Base-by-base conservation (phyloP, 495 filamentous ascomycete genomes). In the Penicillium arizonense region DNA sequence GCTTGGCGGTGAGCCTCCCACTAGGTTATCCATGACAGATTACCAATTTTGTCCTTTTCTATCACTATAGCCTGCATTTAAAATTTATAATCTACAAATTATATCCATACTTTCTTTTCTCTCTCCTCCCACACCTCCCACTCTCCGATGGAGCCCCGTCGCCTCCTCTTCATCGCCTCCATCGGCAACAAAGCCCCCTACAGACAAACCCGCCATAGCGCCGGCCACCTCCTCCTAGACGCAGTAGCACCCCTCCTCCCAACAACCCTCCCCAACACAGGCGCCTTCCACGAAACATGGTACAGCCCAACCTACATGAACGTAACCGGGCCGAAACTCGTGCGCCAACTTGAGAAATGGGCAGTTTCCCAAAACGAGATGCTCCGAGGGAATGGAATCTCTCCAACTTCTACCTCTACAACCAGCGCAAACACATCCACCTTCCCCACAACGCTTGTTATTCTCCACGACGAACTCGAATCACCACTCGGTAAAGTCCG, bases 391-490 rank as follows among this genome's bases (percentile, higher is more conserved):
- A 26, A 48, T 30, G 11, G 44, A 14, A 36, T 47, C 33, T 28
- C 43, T 14, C 41, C 50, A 28, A 21, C 24, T 0, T n/a, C 49
- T 21, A 23, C 12, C n/a, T 21, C 5, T 6, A 40, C 16, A 20
- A 40, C 13, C 47, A 0, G 24, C 20, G 28, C 21, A 46, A 16
- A 30, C 6, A 10, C 46, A n/a, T 6, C 39, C 0, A 34, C 38
- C 1, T 46, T 46, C 14, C 57, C 63, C 0, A 53, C 76, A 21
- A 74, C 74, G 0, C 70, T 96, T 13, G 82, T 95, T 3, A 70
- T 96, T 2, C 71, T 96, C 24, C 89, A 96, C 69, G 91, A 96
- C 61, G 91, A 96, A 62, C 69, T 96, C 8, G 90, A 96, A 63
- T 76, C 77, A 39, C 70, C 76, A 21, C 57, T 89, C 10, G 89